Evolutionary conservation across 108 stramenopile genomes (phyloP), one percentile per base, ranked within the genome.

Genomic region (Cyclotella baltica): DNA sequence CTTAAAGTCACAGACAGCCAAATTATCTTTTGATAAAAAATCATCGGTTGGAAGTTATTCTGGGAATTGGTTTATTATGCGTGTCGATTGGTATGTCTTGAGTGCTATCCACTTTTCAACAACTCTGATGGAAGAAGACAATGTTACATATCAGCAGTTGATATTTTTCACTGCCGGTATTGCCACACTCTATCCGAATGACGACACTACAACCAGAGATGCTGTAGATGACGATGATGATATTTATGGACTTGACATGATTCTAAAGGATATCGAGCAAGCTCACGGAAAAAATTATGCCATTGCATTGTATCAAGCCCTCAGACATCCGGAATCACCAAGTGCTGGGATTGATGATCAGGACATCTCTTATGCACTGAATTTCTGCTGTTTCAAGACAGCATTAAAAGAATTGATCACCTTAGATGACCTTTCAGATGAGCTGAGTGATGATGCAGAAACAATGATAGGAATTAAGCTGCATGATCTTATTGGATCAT

Each of bases 151-250:
- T 57, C 64, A 88, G 46, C 47, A 77, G 30, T 61, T 92, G 56
- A 83, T 79, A 13, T 90, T 89, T 52, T 94, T 89, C 51, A 90
- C 93, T 11, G 81, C 84, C 40, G 89, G 88, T 47, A 85, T 90
- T 22, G 81, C 73, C 30, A 87, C 88, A 75, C 72, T 93, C 0
- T 94, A 94, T 78, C 88, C 81, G 48, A 86, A 77, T 46, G 79
- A 90, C 19, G 86, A 91, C 47, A 78, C 29, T n/a, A 88, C 88
- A 27, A 43, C 22, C 37, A 86, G 78, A 28, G 78, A 77, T 40
- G 75, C 78, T 15, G 61, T 58, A 13, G 77, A 87, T 16, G 75
- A 64, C 46, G 80, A 85, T 40, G 90, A 81, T 40, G 89, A 92
- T 51, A 68, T 83, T 29, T 68, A 89, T 27, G 85, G 78, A 25